Percentiles rank a stretch among this genome's conserved stretches.
These are phyloP conservation scores for Mycena maculata DNA, from an alignment of 768 basidiomycete species.

Conservation along the genomic window DNA sequence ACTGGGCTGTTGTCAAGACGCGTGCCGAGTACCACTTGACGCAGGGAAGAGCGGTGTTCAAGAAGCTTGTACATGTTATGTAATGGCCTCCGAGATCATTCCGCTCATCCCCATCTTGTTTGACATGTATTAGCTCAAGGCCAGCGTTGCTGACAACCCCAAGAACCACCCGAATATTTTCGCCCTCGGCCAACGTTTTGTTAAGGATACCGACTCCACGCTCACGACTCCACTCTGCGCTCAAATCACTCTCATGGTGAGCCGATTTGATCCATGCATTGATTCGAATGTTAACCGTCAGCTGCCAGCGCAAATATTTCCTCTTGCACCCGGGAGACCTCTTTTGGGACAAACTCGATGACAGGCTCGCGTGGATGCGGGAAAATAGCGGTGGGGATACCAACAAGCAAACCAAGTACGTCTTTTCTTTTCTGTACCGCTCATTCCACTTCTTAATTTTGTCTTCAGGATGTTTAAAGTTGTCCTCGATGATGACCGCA, in stretches of 20 bases:
- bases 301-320: neutral
- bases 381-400: neutral
- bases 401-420: neutral
- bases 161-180: neutral
- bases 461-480: neutral
- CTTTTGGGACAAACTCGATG: conserved; percentile 8
- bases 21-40: conserved; percentile 13
- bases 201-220: neutral
- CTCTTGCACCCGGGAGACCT: neutral
- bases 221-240: neutral
- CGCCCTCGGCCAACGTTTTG: conserved; percentile 6
- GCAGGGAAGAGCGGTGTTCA: neutral
- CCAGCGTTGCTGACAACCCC: neutral
- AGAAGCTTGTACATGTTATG: conserved; percentile 12
- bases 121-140: neutral
- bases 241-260: conserved; percentile 11
- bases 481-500: neutral
- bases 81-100: neutral
- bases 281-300: neutral
- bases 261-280: neutral
- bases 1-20: conserved; percentile 1
- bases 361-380: neutral
- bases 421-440: neutral
- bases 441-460: too few species aligned
- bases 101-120: too few species aligned